Evolutionary conservation across 345 rosid genomes (phyloP).

Genomic region (Syzygium grande): DNA sequence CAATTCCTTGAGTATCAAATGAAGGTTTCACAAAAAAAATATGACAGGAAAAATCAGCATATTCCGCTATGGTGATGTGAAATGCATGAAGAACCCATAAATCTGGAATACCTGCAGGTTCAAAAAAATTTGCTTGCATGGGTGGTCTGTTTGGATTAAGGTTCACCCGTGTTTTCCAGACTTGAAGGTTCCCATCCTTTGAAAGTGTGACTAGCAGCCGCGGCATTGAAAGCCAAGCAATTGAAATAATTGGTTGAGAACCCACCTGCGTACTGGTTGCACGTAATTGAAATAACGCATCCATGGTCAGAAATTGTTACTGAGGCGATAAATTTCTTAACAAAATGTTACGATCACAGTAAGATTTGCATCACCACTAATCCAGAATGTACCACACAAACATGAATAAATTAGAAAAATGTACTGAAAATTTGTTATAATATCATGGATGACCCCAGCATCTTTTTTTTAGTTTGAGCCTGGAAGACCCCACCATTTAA

Average conservation of each 20-base stretch:
- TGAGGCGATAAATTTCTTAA: background rate
- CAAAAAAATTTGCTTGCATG: slow-evolving; percentile 87
- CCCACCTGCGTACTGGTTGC: slow-evolving; percentile 75
- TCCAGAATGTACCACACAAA: background rate
- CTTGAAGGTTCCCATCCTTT: slow-evolving; percentile 91
- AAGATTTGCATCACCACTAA: background rate
- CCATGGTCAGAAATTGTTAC: background rate
- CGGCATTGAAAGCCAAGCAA: slow-evolving; percentile 83
- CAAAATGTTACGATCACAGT: background rate
- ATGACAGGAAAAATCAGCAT: background rate
- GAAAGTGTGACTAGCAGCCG: slow-evolving; percentile 78
- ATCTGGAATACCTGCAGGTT: slow-evolving; percentile 62
- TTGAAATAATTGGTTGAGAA: slow-evolving; percentile 84
- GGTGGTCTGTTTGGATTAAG: slow-evolving; percentile 88
- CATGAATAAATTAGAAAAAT: background rate
- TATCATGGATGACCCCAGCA: background rate
- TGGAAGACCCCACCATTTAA: background rate
- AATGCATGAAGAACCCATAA: background rate
- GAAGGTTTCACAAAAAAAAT: background rate
- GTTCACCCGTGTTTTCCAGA: slow-evolving; percentile 78
- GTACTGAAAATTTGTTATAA: background rate
- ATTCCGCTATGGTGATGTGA: background rate
- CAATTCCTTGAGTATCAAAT: background rate
- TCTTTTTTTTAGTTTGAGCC: background rate
- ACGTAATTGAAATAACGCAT: background rate